Evolutionary conservation across 176 grass and related monocot genomes (phyloP).

Genomic region (Triticum dicoccoides): DNA sequence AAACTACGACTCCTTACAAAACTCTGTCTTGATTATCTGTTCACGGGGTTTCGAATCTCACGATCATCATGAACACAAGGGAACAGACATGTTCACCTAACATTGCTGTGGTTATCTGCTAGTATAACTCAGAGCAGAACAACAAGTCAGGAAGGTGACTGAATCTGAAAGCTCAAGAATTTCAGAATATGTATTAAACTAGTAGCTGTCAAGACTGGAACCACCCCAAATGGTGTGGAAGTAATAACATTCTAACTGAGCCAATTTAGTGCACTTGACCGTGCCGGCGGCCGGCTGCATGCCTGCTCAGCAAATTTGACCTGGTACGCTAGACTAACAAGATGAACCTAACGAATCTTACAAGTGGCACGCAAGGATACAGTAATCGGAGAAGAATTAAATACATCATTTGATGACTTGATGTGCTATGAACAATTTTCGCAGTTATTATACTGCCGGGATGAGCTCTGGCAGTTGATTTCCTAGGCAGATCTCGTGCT

Average conservation of each 20-base stretch:
- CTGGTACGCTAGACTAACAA: neutral
- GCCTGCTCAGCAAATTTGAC: neutral
- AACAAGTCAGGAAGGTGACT: neutral
- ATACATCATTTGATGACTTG: neutral
- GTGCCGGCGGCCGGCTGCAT: neutral
- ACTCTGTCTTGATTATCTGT: neutral
- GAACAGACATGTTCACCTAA: neutral
- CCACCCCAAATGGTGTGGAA: neutral
- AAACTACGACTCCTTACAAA: neutral
- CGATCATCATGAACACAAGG: neutral
- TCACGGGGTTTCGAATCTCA: neutral
- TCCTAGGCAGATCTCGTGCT: neutral
- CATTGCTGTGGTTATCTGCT: neutral
- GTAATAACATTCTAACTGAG: neutral
- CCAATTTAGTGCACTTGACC: neutral
- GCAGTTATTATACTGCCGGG: neutral
- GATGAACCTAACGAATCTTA: constrained; percentile 3
- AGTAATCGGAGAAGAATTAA: neutral
- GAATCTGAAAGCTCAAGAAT: neutral
- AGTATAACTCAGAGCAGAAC: neutral
- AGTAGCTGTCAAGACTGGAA: neutral
- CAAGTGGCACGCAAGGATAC: neutral
- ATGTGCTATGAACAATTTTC: neutral
- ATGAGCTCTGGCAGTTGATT: neutral
- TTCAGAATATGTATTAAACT: neutral